These are phyloP conservation scores for Penicillium bialowiezense DNA, from an alignment of 495 filamentous ascomycete species.

Conservation along the genomic window DNA sequence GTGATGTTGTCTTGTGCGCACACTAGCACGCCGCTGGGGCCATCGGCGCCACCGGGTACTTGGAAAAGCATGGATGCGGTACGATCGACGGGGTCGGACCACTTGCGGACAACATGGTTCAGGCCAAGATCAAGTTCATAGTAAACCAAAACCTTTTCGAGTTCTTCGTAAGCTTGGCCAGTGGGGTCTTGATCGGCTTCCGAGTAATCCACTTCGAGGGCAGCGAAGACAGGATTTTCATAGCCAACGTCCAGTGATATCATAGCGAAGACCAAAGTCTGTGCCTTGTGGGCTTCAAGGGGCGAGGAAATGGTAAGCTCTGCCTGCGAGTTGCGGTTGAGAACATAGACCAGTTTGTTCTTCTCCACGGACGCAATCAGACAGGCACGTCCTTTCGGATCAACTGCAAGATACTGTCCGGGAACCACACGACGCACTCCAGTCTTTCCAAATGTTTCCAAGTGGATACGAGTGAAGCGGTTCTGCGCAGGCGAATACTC, in stretches of 20 bases:
- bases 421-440: constrained; percentile 93
- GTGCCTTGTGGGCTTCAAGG: constrained; percentile 95
- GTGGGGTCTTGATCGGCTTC: constrained; percentile 90
- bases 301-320: constrained; percentile 96
- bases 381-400: constrained; percentile 93
- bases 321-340: constrained; percentile 91
- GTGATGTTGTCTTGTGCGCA: constrained; percentile 93
- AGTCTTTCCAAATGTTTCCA: constrained; percentile 97
- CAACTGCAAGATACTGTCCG: constrained; percentile 89
- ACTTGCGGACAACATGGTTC: constrained; percentile 95
- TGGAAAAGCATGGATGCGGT: constrained; percentile 89
- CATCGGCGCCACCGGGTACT: constrained; percentile 90
- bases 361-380: constrained; percentile 94
- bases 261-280: constrained; percentile 84
- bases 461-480: constrained; percentile 81
- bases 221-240: constrained; percentile 94
- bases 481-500: constrained; percentile 89
- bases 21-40: constrained; percentile 90
- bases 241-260: constrained; percentile 90
- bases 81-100: constrained; percentile 90
- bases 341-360: constrained; percentile 98
- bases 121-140: constrained; percentile 96
- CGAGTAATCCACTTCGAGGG: constrained; percentile 88
- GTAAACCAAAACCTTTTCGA: constrained; percentile 90
- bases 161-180: constrained; percentile 73